A percentile compares a stretch with the other conserved stretches of the same genome.
Conservation (phyloP, 495 filamentous ascomycete species). For the Schizothecium vesticola region DNA sequence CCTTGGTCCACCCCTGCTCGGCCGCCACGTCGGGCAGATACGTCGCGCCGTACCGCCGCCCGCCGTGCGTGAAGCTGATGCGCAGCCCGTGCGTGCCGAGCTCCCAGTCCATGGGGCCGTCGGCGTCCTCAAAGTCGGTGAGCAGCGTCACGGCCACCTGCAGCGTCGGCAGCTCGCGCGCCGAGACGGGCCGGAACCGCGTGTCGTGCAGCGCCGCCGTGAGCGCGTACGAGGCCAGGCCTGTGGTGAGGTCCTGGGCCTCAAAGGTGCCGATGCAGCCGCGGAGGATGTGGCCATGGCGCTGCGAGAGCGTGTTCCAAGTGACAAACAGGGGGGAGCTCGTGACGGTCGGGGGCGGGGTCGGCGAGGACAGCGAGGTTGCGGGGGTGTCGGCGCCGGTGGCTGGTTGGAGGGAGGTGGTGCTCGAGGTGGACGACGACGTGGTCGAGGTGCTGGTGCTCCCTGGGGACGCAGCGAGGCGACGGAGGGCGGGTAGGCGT, state of each 20-base stretch:
- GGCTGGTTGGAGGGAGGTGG: conserved; percentile 23
- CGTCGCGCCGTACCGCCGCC: conserved; percentile 67
- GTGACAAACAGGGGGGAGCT: conserved; percentile 82
- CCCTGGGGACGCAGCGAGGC: conserved; percentile 29
- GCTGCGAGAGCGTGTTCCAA: conserved; percentile 70
- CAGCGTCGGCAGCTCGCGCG: conserved; percentile 61
- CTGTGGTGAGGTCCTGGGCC: conserved; percentile 62
- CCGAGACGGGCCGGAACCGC: conserved; percentile 71
- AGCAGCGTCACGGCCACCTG: conserved; percentile 69
- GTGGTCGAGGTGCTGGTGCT: conserved; percentile 14
- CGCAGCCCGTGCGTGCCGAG: conserved; percentile 79
- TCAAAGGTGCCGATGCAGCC: conserved; percentile 98
- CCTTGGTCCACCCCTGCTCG: conserved; percentile 94
- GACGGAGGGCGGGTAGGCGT: conserved; percentile 34
- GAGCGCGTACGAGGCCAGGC: conserved; percentile 74
- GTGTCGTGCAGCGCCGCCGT: conserved; percentile 86
- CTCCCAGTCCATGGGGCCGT: conserved; percentile 75
- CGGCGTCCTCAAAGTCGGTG: conserved; percentile 67
- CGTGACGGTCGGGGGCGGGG: conserved; percentile 19
- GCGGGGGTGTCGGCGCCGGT: conserved; percentile 27
- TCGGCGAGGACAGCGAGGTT: conserved; percentile 31
- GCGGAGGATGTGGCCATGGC: conserved; percentile 60
- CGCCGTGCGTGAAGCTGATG: conserved; percentile 65
- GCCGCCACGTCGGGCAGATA: conserved; percentile 88
- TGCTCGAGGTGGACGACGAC: conserved; percentile 23